Evolutionary conservation across 345 rosid genomes (phyloP), one percentile per base, ranked within the genome.

Genomic region (Arabidopsis arenosa): DNA sequence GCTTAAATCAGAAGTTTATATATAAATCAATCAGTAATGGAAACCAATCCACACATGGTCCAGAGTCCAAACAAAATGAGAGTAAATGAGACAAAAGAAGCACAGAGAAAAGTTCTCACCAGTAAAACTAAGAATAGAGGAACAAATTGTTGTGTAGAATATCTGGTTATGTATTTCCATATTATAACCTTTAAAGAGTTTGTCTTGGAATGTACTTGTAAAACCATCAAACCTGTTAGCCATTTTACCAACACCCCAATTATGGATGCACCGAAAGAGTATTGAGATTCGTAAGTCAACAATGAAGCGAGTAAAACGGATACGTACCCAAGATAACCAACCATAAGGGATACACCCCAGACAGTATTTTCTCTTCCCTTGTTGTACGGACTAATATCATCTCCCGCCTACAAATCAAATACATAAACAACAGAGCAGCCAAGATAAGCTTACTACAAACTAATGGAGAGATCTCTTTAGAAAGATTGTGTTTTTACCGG

Each of bases 101-200:
- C 39, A 5, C 23, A 4, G 23, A 53, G 63, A 70, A 59, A 51
- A 67, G 58, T 67, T 37, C 83, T 75, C 77, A 86, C 98, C 96
- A 43, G 93, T 85, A 67, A 89, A 90, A 81, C 98, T 94, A 40
- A 94, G 93, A 68, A 86, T 23, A 69, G 88, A 90, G 14, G 98
- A 94, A 80, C 92, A 90, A 67, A 86, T 47, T 23, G 98, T 85
- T 23, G 98, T 92, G 85, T 94, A 94, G 89, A 94, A 94, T 83
- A 94, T 94, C 79, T 94, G 97, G 60, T 89, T 94, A 83, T 92
- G 93, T 81, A 94, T 94, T 70, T 92, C 98, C 98, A 94, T 92
- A 75, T 94, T 74, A 73, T 94, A 90, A 54, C 97, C 98, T 83
- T 86, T 90, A 67, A 94, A 94, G 77, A 94, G 80, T 75, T 92